Evolutionary conservation across 805 yeast genomes (phyloP).

Genomic region (Metschnikowia santaceciliae): DNA sequence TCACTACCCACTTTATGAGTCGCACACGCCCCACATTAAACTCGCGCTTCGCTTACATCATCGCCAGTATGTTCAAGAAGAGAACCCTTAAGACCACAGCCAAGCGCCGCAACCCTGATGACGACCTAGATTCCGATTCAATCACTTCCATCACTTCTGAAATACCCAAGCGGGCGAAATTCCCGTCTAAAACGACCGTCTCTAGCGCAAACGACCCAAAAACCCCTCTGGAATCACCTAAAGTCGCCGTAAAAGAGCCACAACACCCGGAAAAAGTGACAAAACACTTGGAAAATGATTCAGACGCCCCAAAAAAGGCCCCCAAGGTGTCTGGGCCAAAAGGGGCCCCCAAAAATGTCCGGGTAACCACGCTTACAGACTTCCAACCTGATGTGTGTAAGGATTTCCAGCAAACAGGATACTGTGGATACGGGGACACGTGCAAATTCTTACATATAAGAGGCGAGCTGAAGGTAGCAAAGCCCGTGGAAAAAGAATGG

Average conservation of each 20-base stretch:
- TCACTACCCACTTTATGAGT: not conserved
- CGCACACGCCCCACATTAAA: conserved; percentile 3
- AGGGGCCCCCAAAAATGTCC: conserved; percentile 40
- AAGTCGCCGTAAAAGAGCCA: not conserved
- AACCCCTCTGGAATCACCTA: not conserved
- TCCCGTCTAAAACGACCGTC: not conserved
- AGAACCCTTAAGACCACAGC: conserved; percentile 9
- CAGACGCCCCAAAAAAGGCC: not conserved
- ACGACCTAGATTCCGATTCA: not conserved
- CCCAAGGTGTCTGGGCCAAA: conserved; percentile 19
- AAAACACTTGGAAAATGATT: not conserved
- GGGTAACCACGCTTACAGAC: conserved; percentile 69
- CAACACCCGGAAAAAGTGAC: conserved; percentile 2
- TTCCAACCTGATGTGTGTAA: conserved; percentile 94
- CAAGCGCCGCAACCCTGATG: conserved; percentile 6
- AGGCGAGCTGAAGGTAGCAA: conserved; percentile 74
- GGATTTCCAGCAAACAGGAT: conserved; percentile 86
- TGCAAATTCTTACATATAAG: conserved; percentile 92
- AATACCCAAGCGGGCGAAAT: not conserved
- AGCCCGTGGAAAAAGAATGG: conserved; percentile 70
- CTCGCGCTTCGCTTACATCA: not conserved
- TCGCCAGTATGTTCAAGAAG: conserved; percentile 16
- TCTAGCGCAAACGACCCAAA: not conserved
- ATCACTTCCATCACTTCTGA: not conserved
- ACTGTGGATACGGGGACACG: conserved; percentile 95